Conservation (phyloP, 495 filamentous ascomycete genomes). For the Hamigera avellanea region DNA sequence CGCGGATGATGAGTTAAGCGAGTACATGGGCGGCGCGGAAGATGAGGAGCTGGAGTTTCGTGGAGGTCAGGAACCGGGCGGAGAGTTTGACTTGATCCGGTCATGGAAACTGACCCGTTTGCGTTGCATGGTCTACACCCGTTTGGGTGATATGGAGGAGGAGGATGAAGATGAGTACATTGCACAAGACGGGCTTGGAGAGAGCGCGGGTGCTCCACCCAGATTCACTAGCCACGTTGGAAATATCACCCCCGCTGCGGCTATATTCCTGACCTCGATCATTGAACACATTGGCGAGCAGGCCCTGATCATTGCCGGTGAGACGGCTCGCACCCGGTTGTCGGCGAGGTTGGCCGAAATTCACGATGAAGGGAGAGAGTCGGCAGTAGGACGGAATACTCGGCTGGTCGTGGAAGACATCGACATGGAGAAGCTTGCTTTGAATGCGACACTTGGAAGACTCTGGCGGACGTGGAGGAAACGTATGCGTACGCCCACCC, state of each 20-base stretch:
- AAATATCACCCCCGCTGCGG: conserved; percentile 79
- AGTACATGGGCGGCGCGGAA: conserved; percentile 67
- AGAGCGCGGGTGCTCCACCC: conserved; percentile 32
- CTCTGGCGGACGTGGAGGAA: conserved; percentile 96
- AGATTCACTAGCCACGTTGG: conserved; percentile 48
- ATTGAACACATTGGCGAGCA: conserved; percentile 92
- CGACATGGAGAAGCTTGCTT: conserved; percentile 86
- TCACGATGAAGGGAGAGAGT: conserved; percentile 8
- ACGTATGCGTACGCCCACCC: conserved; percentile 39
- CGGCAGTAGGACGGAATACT: conserved; percentile 15
- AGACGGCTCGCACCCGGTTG: conserved; percentile 71
- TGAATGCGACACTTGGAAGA: conserved; percentile 76
- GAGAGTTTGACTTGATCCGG: conserved; percentile 72
- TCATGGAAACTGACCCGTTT: conserved; percentile 88
- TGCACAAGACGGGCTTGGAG: conserved; percentile 54
- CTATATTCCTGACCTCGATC: conserved; percentile 91
- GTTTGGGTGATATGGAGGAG: conserved; percentile 92
- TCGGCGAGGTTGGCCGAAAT: conserved; percentile 20
- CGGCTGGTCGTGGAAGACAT: conserved; percentile 74
- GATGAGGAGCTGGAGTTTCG: conserved; percentile 56
- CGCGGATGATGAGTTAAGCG: conserved; percentile 82
- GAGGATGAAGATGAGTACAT: conserved; percentile 88
- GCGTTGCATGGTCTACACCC: conserved; percentile 96
- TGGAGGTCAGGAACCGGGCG: conserved; percentile 35
- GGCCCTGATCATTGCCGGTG: conserved; percentile 72